Percentiles rank a stretch among this genome's conserved stretches.
phyloP scores from a whole-genome alignment of 768 basidiomycete genomes.

The Phaeotremella fagi region DNA sequence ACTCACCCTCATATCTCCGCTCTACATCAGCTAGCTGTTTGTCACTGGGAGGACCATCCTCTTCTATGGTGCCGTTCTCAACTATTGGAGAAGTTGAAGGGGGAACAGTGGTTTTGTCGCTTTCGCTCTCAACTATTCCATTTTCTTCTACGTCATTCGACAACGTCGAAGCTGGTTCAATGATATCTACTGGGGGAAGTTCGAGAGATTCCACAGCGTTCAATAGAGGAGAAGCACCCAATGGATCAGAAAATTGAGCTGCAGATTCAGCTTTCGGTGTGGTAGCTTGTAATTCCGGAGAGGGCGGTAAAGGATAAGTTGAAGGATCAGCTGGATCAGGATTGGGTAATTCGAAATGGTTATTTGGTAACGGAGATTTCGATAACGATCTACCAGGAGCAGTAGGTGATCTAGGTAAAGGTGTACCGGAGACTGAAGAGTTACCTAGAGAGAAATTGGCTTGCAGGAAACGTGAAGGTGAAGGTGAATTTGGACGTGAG shows the following conservation, averaged over 20 bases:
- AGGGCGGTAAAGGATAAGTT: conserved; percentile 39
- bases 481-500: conserved; percentile 7
- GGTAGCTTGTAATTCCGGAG: conserved; percentile 13
- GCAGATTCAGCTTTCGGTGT: conserved; percentile 1
- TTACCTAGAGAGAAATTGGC: conserved; percentile 26
- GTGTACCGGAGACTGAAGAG: conserved; percentile 20
- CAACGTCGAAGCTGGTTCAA: background rate
- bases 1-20: conserved; percentile 23
- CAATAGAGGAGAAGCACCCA: conserved; percentile 25
- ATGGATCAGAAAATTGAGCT: conserved; percentile 23
- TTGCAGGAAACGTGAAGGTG: conserved; percentile 6
- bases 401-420: conserved; percentile 9
- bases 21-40: conserved; percentile 13
- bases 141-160: background rate
- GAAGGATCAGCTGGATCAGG: conserved; percentile 38
- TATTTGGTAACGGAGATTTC: background rate
- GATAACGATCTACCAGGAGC: background rate
- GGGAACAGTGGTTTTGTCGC: background rate
- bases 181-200: conserved; percentile 7
- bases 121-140: background rate
- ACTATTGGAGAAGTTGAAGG: conserved; percentile 4
- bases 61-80: background rate
- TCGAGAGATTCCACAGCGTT: background rate
- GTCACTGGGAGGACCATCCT: conserved; percentile 2
- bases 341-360: conserved; percentile 10